Evolutionary conservation across 345 rosid genomes (phyloP).

Genomic region (Tarenaya hassleriana): DNA sequence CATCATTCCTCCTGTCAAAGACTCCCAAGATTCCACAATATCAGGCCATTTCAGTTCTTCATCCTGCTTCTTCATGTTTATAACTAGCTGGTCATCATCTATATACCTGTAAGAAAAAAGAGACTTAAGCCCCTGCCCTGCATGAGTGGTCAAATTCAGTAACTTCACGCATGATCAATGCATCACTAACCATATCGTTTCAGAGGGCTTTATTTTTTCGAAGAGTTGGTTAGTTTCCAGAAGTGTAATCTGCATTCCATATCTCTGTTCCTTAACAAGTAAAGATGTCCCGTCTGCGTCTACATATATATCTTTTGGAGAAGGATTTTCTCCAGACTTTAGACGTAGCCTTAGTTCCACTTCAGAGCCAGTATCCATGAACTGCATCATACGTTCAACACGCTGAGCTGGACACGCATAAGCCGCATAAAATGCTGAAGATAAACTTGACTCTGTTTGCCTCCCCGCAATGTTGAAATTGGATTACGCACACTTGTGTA

Average conservation of each 20-base stretch:
- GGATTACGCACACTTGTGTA: too few relatives aligned
- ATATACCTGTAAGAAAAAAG: constrained; percentile 49
- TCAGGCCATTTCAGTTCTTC: constrained; percentile 86
- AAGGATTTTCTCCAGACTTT: constrained; percentile 30
- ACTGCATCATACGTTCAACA: constrained; percentile 40
- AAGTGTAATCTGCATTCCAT: constrained; percentile 43
- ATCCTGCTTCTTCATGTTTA: constrained; percentile 79
- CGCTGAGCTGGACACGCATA: neutral
- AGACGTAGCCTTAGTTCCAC: constrained; percentile 68
- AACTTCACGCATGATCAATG: constrained; percentile 2
- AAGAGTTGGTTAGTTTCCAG: constrained; percentile 61
- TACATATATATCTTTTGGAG: constrained; percentile 62
- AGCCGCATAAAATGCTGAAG: neutral
- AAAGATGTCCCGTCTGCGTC: constrained; percentile 67
- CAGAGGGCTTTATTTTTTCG: constrained; percentile 64
- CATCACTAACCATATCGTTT: constrained; percentile 70
- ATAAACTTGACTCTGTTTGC: neutral
- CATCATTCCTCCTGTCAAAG: constrained; percentile 62
- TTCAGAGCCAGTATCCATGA: constrained; percentile 65
- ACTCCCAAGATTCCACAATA: constrained; percentile 85
- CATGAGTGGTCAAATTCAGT: neutral
- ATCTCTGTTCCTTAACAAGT: constrained; percentile 39
- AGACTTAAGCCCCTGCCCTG: constrained; percentile 3
- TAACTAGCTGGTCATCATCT: constrained; percentile 74
- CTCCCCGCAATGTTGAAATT: neutral